phyloP scores from a whole-genome alignment of 768 basidiomycete genomes.

The Naematelia aurantialba region DNA sequence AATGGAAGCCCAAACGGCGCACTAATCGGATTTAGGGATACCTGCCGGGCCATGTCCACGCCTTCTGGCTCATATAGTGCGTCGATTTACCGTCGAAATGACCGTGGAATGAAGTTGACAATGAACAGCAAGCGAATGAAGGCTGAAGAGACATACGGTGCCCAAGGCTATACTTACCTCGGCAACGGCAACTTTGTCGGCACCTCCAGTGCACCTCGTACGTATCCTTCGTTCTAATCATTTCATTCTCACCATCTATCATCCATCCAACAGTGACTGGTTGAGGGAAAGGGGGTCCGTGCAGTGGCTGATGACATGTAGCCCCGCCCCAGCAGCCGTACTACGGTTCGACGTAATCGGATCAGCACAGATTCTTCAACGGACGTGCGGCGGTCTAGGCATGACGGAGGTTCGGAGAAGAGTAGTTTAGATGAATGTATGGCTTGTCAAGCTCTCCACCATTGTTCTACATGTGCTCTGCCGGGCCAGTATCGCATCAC shows the following conservation, averaged over 20 bases:
- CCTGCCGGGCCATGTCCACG: constrained; percentile 41
- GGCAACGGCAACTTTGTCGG: constrained; percentile 45
- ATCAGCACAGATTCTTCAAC: too few relatives aligned
- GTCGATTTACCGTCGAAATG: neutral
- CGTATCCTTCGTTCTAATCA: neutral
- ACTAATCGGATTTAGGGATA: constrained; percentile 15
- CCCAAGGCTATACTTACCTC: constrained; percentile 36
- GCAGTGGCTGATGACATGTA: neutral
- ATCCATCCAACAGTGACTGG: neutral
- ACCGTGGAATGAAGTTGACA: neutral
- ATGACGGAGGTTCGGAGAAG: neutral
- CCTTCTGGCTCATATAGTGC: constrained; percentile 43
- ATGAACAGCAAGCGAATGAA: constrained; percentile 40
- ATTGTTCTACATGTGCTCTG: neutral
- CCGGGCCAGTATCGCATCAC: neutral
- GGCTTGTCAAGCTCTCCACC: too few relatives aligned
- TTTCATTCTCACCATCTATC: neutral
- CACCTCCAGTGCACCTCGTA: constrained; percentile 17
- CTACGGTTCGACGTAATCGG: constrained; percentile 28
- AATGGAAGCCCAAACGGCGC: too few relatives aligned
- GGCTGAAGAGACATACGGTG: constrained; percentile 44
- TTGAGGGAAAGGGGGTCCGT: neutral
- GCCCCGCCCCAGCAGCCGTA: constrained; percentile 23
- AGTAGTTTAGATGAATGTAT: neutral
- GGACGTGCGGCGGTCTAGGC: too few relatives aligned